Evolutionary conservation across 208 protist genomes (phyloP), one percentile per base, ranked within the genome.

Genomic region (Leptomonas seymouri): DNA sequence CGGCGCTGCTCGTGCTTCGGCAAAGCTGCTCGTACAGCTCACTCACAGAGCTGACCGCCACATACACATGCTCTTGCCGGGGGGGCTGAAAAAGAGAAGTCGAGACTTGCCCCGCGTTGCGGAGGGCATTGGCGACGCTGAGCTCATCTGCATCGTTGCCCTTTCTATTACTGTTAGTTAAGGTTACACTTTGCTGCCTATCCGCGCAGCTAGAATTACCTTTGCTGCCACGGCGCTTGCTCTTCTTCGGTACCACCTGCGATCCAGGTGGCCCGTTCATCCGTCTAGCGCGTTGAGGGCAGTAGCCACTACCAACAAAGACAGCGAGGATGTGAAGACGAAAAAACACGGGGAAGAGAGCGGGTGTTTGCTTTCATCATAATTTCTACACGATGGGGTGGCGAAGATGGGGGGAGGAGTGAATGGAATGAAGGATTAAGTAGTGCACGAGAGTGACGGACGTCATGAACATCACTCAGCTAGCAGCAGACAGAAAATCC

Each of bases 251-350:
- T 39, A 61, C 64, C 64, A 61, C 64, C 48, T 67, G 63, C 23
- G 63, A 71, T 46, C 56, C 58, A 39, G 58, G 64, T 49, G 71
- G 64, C 1, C 56, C 64, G 48, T 51, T 42, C 71, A 77, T 77
- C 62, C 28, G 50, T 39, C 16, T 48, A 7, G 2, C 16, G 9
- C 6, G 21, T 53, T 34, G 7, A 9, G 9, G 9, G 34, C 34
- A 39, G 34, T 12, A 12, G 34, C 3, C 7, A 9, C 34, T 3
- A 9, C 9, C 9, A 9, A 3, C 34, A 9, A 39, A 39, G 25
- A 31, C 21, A 28, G n/a, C 49, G 39, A 9, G 16, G n/a, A 34
- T 9, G 23, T 11, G 15, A 42, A 60, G 7, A 58, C 15, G 45
- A 66, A 72, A 31, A 3, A 72, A 39, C 15, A 44, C 45, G 21